These are phyloP conservation scores for Malassezia globosa DNA, from an alignment of 1,284 basidiomycete species.

Conservation along the genomic window DNA sequence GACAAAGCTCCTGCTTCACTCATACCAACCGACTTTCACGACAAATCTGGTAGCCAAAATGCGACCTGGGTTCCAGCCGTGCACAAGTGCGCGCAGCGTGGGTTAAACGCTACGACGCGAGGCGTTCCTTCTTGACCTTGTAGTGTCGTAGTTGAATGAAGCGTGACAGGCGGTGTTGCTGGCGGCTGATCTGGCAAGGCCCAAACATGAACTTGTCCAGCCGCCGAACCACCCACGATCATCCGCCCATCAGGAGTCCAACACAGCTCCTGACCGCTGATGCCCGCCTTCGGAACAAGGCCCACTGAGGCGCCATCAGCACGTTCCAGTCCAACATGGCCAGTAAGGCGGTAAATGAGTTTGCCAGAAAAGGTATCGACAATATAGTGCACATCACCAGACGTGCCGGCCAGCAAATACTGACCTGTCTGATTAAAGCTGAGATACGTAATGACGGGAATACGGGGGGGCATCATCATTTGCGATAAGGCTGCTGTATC, in stretches of 20 bases:
- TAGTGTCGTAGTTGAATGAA: constrained; percentile 17
- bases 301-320: constrained; percentile 22
- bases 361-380: constrained; percentile 28
- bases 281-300: constrained; percentile 37
- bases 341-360: constrained; percentile 25
- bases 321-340: constrained; percentile 32
- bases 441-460: constrained; percentile 79
- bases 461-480: constrained; percentile 55
- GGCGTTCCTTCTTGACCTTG: constrained; percentile 26
- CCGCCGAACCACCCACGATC: constrained; percentile 25
- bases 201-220: constrained; percentile 22
- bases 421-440: constrained; percentile 75
- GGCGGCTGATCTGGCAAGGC: constrained; percentile 20
- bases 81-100: constrained; percentile 30
- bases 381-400: constrained; percentile 81
- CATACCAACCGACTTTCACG: too few species aligned
- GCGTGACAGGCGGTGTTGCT: constrained; percentile 9
- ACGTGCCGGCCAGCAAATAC: constrained; percentile 81
- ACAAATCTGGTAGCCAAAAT: constrained; percentile 36
- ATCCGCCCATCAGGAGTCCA: constrained; percentile 42
- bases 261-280: constrained; percentile 36
- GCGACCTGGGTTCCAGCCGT: constrained; percentile 33
- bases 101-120: constrained; percentile 38
- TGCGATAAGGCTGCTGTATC: constrained; percentile 32
- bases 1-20: too few species aligned